These are phyloP conservation scores for Chenopodium formosanum DNA, from an alignment of 148 eudicot species.

Conservation along the genomic window DNA sequence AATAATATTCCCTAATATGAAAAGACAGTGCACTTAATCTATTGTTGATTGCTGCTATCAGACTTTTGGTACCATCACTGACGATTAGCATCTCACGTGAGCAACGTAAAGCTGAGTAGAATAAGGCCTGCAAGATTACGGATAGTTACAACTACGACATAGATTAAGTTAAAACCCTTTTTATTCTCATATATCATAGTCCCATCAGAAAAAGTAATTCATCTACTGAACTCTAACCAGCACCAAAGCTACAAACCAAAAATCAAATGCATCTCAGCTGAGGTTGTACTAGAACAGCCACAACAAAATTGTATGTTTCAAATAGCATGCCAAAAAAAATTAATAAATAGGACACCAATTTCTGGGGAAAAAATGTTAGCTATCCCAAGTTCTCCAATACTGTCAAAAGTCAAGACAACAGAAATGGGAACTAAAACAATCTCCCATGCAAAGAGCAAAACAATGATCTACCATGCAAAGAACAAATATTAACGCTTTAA, in stretches of 20 bases:
- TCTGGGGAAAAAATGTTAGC: too few species aligned
- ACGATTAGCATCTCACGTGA: constrained; percentile 74
- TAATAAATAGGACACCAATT: too few species aligned
- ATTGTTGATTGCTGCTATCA: constrained; percentile 63
- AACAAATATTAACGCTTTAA: not conserved
- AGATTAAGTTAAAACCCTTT: not conserved
- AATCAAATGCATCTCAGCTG: not conserved
- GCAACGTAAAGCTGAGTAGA: constrained; percentile 82
- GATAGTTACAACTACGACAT: constrained; percentile 10
- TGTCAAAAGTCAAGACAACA: too few species aligned
- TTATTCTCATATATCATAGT: not conserved
- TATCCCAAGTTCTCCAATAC: too few species aligned
- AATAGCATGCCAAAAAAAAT: too few species aligned
- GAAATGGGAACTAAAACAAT: too few species aligned
- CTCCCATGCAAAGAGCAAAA: too few species aligned
- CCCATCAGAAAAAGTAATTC: not conserved
- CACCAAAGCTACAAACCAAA: not conserved
- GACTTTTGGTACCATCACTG: constrained; percentile 61
- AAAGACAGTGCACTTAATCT: constrained; percentile 77
- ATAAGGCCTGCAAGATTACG: constrained; percentile 51
- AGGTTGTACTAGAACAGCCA: not conserved
- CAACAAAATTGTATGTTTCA: not conserved
- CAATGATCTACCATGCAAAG: too few species aligned
- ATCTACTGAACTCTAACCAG: not conserved
- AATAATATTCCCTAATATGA: constrained; percentile 83